Conservation (phyloP, 768 basidiomycete genomes). For the Kwoniella sp. region DNA sequence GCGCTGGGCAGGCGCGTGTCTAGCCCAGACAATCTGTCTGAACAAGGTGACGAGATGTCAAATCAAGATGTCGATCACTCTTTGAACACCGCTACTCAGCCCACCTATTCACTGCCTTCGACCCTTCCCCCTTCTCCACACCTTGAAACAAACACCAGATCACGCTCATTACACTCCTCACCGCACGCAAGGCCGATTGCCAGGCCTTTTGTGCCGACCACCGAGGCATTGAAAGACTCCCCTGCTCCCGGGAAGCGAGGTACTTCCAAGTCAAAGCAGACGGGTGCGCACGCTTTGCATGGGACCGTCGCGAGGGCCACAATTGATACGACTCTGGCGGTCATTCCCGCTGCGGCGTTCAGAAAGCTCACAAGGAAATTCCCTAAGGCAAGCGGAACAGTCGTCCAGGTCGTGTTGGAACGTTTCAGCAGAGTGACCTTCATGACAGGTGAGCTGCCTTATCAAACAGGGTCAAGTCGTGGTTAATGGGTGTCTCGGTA, state of each 20-base stretch:
- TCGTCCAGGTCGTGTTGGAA: slow-evolving; percentile 91
- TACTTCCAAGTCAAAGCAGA: not conserved
- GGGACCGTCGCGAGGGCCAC: slow-evolving; percentile 75
- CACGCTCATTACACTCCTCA: slow-evolving; percentile 11
- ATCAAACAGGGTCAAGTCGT: too few relatives aligned
- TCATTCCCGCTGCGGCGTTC: slow-evolving; percentile 97
- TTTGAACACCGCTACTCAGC: too few relatives aligned
- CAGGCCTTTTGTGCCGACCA: not conserved
- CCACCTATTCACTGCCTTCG: slow-evolving; percentile 11
- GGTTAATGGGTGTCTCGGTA: too few relatives aligned
- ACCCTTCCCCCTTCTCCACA: slow-evolving; percentile 19
- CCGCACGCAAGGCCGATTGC: slow-evolving; percentile 1
- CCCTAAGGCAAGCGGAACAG: slow-evolving; percentile 93
- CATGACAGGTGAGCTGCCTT: slow-evolving; percentile 60
- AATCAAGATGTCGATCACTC: too few relatives aligned
- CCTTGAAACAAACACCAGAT: too few relatives aligned
- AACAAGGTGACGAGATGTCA: not conserved
- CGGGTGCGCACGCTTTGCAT: slow-evolving; percentile 22
- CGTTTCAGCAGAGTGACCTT: slow-evolving; percentile 96
- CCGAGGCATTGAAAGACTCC: slow-evolving; percentile 7
- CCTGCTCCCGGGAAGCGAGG: not conserved
- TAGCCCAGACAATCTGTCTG: slow-evolving; percentile 13
- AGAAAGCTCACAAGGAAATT: slow-evolving; percentile 88
- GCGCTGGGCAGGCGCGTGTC: slow-evolving; percentile 4
- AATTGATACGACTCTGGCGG: slow-evolving; percentile 92